Conservation (phyloP, 345 rosid species). For the Gynandropsis gynandra region DNA sequence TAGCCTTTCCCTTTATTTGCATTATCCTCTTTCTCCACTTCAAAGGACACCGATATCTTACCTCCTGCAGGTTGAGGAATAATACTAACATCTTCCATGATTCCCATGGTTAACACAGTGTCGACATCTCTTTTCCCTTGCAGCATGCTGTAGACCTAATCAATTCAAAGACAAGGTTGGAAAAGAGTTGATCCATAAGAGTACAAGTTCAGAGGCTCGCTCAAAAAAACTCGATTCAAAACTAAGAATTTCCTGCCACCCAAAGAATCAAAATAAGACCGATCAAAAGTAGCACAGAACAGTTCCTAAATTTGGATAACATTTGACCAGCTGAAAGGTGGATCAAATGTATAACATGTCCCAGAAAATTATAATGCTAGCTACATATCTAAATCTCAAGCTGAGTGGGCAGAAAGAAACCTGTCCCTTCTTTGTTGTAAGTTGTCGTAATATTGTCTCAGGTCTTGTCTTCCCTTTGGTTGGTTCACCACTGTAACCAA, state of each 20-base stretch:
- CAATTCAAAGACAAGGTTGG: slow-evolving; percentile 11
- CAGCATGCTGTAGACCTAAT: slow-evolving; percentile 88
- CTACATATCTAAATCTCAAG: background rate
- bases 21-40: background rate
- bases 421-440: slow-evolving; percentile 97
- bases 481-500: slow-evolving; percentile 73
- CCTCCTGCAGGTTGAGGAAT: slow-evolving; percentile 99
- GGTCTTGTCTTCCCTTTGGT: slow-evolving; percentile 76
- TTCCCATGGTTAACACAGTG: slow-evolving; percentile 90
- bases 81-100: slow-evolving; percentile 92
- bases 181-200: slow-evolving; percentile 7
- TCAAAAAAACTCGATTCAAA: background rate
- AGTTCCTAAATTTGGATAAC: background rate
- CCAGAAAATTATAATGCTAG: background rate
- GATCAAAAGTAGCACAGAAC: background rate
- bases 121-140: slow-evolving; percentile 93
- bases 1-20: background rate
- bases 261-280: background rate
- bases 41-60: slow-evolving; percentile 24
- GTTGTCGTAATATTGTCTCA: slow-evolving; percentile 83
- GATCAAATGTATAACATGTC: background rate
- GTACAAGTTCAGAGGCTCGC: slow-evolving; percentile 6
- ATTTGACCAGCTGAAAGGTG: slow-evolving; percentile 4
- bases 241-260: background rate
- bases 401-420: slow-evolving; percentile 29